Evolutionary conservation across 345 rosid genomes (phyloP).

Genomic region (Syzygium aromaticum): DNA sequence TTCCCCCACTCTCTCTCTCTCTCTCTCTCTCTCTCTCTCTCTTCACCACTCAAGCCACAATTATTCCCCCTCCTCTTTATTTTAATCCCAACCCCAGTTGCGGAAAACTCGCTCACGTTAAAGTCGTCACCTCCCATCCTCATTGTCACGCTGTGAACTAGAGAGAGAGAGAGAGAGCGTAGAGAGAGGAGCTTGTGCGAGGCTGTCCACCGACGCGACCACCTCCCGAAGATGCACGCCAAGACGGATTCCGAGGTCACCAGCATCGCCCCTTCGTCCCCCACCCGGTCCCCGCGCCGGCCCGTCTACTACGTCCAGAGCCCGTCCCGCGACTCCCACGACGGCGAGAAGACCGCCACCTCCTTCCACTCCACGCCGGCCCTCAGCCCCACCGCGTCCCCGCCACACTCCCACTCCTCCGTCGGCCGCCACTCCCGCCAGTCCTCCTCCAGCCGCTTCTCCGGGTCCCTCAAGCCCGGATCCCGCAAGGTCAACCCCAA

Average conservation of each 20-base stretch:
- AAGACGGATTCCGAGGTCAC: slow-evolving; percentile 99
- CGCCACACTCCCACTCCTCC: slow-evolving; percentile 92
- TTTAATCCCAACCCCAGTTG: not conserved
- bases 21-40: not conserved
- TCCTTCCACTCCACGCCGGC: slow-evolving; percentile 97
- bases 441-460: slow-evolving; percentile 85
- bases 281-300: slow-evolving; percentile 81
- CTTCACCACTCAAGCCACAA: not conserved
- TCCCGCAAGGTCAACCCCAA: slow-evolving; percentile 84
- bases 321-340: slow-evolving; percentile 95
- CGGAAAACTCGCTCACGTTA: not conserved
- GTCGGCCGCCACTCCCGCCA: slow-evolving; percentile 85
- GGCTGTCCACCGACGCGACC: not conserved
- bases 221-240: slow-evolving; percentile 55
- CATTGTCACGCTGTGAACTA: not conserved
- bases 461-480: slow-evolving; percentile 85
- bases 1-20: too few relatives aligned
- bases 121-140: not conserved
- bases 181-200: not conserved
- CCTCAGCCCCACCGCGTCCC: slow-evolving; percentile 82
- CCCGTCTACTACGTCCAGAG: slow-evolving; percentile 92
- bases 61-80: not conserved
- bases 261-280: slow-evolving; percentile 82
- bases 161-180: not conserved
- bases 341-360: slow-evolving; percentile 91